Base-by-base conservation (phyloP, 2,329 filamentous ascomycete genomes). In the Albifimbria verrucaria region DNA sequence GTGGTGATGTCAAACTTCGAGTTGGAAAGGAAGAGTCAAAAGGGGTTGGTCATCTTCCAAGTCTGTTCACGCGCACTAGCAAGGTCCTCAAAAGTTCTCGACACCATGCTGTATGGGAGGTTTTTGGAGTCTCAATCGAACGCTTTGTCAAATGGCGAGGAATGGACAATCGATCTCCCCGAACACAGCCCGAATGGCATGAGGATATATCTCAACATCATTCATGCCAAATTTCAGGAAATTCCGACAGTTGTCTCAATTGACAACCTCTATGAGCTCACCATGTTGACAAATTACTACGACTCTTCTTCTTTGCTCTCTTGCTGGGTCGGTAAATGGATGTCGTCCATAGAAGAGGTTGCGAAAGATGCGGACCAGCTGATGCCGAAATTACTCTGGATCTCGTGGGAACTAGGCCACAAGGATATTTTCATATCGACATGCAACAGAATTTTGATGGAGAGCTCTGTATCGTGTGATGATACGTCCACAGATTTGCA, bases 351-450 rank as follows among this genome's bases (percentile, higher is more conserved):
- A 11, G 57, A 56, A 7, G 58, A 59, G 3, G 52, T 54, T 18
- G 50, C 48, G 3, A 51, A 50, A 1, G 54, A 59, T 7, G 58
- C 58, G 2, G 56, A 55, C 17, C 52, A 52, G 4, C 49, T 55
- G 9, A 50, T 62, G 49, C 55, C 62, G 10, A 63, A 65, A 47
- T 39, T 66, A 3, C 49, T 70, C 3, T 68, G 65, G 59, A 60
- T 70, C 3, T 56, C 63, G 1, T 70, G 67, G 62, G 66, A 69
- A 54, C 51, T 70, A 22, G 68, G 68, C 1, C 52, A 59, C 10
- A 49, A 55, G 3, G 54, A 60, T 6, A 48, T 54, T 1, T 68
- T 70, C 7, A 20, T 26, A 7, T 55, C 56, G 9, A 54, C 62
- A 10, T 56, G 11, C 50, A 24, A 57, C n/a, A 59, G 59, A 47